phyloP scores from a whole-genome alignment of 225 moss, liverwort and hornwort species.

The Physcomitrium patens region DNA sequence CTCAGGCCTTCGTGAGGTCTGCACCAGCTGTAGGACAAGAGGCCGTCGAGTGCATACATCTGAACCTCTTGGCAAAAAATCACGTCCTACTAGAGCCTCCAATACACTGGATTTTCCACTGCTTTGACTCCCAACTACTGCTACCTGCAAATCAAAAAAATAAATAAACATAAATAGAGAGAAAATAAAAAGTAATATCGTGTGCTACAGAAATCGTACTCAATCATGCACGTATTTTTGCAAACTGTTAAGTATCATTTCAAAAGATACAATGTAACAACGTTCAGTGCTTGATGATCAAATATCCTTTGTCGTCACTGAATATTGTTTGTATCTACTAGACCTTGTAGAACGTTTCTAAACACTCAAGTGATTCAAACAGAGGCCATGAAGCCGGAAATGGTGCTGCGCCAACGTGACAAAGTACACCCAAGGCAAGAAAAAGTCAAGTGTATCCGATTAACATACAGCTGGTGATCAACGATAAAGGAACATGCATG shows the following conservation, averaged over 20 bases:
- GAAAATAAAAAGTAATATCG: not conserved
- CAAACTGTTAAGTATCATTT: not conserved
- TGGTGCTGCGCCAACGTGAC: constrained; percentile 1
- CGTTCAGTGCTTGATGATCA: constrained; percentile 5
- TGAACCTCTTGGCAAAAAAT: constrained; percentile 94
- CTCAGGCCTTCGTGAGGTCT: constrained; percentile 88
- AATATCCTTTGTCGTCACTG: not conserved
- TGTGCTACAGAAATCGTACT: not conserved
- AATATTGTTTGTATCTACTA: not conserved
- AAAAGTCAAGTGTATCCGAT: not conserved
- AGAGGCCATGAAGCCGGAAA: constrained; percentile 3
- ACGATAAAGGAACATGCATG: not conserved
- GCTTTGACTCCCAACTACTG: constrained; percentile 98
- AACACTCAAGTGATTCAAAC: constrained; percentile 17
- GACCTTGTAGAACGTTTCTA: not conserved
- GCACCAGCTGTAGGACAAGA: constrained; percentile 93
- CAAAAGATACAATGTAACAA: not conserved
- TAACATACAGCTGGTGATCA: not conserved
- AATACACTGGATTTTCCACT: constrained; percentile 97
- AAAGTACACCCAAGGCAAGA: not conserved
- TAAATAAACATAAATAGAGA: constrained; percentile 1
- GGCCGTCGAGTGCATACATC: constrained; percentile 98
- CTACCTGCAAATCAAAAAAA: constrained; percentile 60
- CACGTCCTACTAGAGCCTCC: constrained; percentile 98
- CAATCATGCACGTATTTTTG: not conserved